Percentiles rank a stretch among this genome's conserved stretches.
These are phyloP conservation scores for Capsella rubella DNA, from an alignment of 441 rosid species.

Conservation along the genomic window DNA sequence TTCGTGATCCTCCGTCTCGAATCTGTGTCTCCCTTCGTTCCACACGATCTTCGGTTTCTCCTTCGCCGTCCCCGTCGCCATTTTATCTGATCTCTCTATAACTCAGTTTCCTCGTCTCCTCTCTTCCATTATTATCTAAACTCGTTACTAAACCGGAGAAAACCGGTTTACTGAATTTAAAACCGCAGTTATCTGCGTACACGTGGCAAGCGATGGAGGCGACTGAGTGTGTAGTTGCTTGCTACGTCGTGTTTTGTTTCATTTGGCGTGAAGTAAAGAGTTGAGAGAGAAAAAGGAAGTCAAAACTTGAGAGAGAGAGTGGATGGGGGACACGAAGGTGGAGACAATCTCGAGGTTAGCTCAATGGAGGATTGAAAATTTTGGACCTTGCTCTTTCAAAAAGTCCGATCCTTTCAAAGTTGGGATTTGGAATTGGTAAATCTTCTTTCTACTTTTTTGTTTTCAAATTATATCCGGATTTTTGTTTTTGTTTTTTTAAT, in stretches of 20 bases:
- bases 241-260: constrained; percentile 25
- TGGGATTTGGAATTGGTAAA: constrained; percentile 97
- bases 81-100: not conserved
- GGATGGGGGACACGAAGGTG: constrained; percentile 83
- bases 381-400: constrained; percentile 76
- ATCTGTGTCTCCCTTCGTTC: constrained; percentile 60
- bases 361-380: constrained; percentile 90
- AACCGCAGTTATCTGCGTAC: constrained; percentile 23
- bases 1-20: constrained; percentile 80
- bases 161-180: constrained; percentile 1
- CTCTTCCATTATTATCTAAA: not conserved
- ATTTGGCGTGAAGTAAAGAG: constrained; percentile 41
- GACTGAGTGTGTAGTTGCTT: constrained; percentile 35
- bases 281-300: constrained; percentile 37
- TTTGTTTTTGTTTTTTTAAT: not conserved
- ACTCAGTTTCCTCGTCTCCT: too few relatives aligned
- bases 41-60: constrained; percentile 54
- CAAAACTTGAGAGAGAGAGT: constrained; percentile 29
- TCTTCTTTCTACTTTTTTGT: not conserved
- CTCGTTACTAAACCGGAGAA: not conserved
- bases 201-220: constrained; percentile 34
- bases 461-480: not conserved
- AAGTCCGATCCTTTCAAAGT: constrained; percentile 89
- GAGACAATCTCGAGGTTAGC: constrained; percentile 92
- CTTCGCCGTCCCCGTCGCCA: constrained; percentile 42